These are phyloP conservation scores for Saccharomyces pastorianus DNA, from an alignment of 1,139 yeast genomes.

Conservation along the genomic window DNA sequence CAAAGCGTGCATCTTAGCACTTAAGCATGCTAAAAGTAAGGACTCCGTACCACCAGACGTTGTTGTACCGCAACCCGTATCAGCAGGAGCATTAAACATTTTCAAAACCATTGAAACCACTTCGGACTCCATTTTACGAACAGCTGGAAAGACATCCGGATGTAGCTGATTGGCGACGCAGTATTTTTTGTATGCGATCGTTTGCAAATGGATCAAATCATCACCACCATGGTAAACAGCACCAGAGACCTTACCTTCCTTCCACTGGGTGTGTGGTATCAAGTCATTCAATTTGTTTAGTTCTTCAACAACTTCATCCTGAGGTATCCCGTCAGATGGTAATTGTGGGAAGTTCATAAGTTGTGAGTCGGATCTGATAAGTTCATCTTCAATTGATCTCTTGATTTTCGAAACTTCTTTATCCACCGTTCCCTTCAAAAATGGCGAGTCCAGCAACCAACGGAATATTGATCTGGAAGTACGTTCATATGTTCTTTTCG, in stretches of 20 bases:
- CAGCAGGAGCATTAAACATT: conserved; percentile 62
- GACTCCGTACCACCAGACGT: conserved; percentile 98
- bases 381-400: conserved; percentile 42
- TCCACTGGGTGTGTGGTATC: conserved; percentile 70
- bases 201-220: conserved; percentile 61
- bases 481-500: conserved; percentile 14
- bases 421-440: conserved; percentile 49
- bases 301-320: conserved; percentile 39
- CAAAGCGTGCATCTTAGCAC: conserved; percentile 61
- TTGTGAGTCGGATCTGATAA: conserved; percentile 45
- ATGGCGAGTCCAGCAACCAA: conserved; percentile 44
- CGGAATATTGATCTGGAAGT: conserved; percentile 29
- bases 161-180: conserved; percentile 90
- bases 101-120: conserved; percentile 84
- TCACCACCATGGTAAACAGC: conserved; percentile 95
- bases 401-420: conserved; percentile 48
- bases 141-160: conserved; percentile 95
- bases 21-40: conserved; percentile 69
- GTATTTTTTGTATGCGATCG: conserved; percentile 65
- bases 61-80: conserved; percentile 73
- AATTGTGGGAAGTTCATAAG: conserved; percentile 41
- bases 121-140: conserved; percentile 93
- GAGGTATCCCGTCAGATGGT: conserved; percentile 51
- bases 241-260: conserved; percentile 78
- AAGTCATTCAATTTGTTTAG: conserved; percentile 39